phyloP scores from a whole-genome alignment of 2,329 filamentous ascomycete genomes.

The Hymenoscyphus fraxineus region DNA sequence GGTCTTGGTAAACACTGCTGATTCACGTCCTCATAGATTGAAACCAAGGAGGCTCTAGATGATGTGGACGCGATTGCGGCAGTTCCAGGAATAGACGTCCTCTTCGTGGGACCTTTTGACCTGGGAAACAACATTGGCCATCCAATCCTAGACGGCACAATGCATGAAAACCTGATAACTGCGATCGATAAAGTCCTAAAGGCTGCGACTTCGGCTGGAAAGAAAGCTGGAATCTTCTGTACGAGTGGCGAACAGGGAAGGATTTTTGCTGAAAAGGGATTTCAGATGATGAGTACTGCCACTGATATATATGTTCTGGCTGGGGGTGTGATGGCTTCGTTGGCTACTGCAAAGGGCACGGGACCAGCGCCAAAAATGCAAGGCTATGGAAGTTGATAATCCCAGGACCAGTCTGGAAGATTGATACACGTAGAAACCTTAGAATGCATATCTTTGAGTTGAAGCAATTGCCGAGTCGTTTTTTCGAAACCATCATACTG shows the following conservation, averaged over 20 bases:
- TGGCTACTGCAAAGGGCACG: conserved; percentile 46
- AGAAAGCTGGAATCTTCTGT: conserved; percentile 62
- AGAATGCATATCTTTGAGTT: not conserved
- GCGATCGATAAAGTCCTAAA: conserved; percentile 56
- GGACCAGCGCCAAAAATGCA: conserved; percentile 25
- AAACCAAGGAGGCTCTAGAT: conserved; percentile 60
- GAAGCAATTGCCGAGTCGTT: not conserved
- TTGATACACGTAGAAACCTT: not conserved
- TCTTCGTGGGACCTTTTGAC: conserved; percentile 66
- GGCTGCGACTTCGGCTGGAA: conserved; percentile 58
- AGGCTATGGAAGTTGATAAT: conserved; percentile 9
- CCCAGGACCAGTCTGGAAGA: not conserved
- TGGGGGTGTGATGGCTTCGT: conserved; percentile 42
- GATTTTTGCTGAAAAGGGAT: conserved; percentile 52
- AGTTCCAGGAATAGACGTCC: conserved; percentile 56
- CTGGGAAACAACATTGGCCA: conserved; percentile 59
- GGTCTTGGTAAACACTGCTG: not conserved
- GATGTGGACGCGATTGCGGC: conserved; percentile 59
- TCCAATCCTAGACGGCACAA: conserved; percentile 57
- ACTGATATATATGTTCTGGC: conserved; percentile 53
- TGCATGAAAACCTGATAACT: conserved; percentile 54
- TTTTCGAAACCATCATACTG: not conserved
- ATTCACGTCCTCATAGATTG: conserved; percentile 40
- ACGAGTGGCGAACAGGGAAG: conserved; percentile 53
- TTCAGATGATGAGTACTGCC: conserved; percentile 58